phyloP scores from a whole-genome alignment of 331 rosid species.

The Phaseolus coccineus region DNA sequence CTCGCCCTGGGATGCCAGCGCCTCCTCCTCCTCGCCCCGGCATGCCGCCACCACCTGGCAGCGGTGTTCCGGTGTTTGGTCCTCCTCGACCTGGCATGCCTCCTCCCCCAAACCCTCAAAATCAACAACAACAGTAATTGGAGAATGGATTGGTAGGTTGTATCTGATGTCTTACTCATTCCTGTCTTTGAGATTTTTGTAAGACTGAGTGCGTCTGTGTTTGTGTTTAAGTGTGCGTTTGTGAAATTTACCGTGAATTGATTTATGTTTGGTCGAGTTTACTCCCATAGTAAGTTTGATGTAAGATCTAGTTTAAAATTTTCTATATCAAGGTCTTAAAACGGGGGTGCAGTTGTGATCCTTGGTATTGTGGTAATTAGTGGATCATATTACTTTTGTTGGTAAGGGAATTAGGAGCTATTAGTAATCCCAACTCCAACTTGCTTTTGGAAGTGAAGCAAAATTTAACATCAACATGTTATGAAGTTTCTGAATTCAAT shows the following conservation, averaged over 20 bases:
- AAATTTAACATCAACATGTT: background rate
- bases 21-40: conserved; percentile 89
- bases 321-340: background rate
- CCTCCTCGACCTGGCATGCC: conserved; percentile 97
- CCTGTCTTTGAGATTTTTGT: background rate
- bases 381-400: background rate
- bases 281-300: background rate
- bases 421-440: background rate
- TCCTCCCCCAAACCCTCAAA: conserved; percentile 85
- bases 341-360: background rate
- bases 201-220: background rate
- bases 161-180: conserved; percentile 14
- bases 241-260: background rate
- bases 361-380: background rate
- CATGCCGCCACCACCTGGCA: conserved; percentile 96
- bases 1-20: conserved; percentile 81
- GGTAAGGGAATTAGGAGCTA: background rate
- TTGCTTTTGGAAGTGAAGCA: background rate
- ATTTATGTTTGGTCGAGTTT: background rate
- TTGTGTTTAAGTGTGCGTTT: background rate
- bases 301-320: background rate
- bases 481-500: background rate
- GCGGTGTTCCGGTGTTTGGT: conserved; percentile 76
- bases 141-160: conserved; percentile 48
- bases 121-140: conserved; percentile 81